Evolutionary conservation across 371 early-diverging fungal species (phyloP), one percentile per base, ranked within the genome.

Genomic region (Nosema muscidifuracis): DNA sequence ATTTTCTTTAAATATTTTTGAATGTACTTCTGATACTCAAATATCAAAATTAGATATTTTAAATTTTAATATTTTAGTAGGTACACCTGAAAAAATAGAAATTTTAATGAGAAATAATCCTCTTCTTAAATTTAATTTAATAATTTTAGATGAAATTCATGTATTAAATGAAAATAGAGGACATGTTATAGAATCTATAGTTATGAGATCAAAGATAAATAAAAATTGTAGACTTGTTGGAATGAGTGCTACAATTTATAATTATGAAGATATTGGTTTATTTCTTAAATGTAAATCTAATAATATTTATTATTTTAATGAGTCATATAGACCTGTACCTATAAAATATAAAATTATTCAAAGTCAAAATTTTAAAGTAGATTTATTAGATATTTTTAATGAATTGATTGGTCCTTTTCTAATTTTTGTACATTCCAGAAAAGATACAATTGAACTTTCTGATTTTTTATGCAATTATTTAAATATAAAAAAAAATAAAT

Each of bases 121-220:
- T 18, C 47, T 24, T 12, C 22, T 71, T 50, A 20, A 33, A 12
- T 66, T 70, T 53, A 30, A 51, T 16, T 58, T 76, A 2, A 2
- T 76, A 18, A 58, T 76, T 9, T 65, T 76, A 40, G 76, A 76
- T 47, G 76, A 76, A 26, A 71, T 76, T 34, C 76, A 76, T 55
- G 62, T 71, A 15, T 38, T 76, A 43, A 65, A 57, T 33, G 71
- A 70, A 18, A 18, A 18, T 4, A 31, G 76, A 47, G 76, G 76
- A 12, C 53, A 28, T 33, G 43, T 33, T 22, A 40, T 76, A 18
- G 76, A 76, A 43, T 51, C 65, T 0, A 26, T 76, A 44, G 65
- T 76, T n/a, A 65, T 61, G 44, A 16, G 62, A 16, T 10, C 58
- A 4, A 4, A 38, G 4, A 38, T 38, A 7, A 10, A 20, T 30